These are phyloP conservation scores for Fraxinus excelsior DNA, from an alignment of 257 asterid species.

Conservation along the genomic window DNA sequence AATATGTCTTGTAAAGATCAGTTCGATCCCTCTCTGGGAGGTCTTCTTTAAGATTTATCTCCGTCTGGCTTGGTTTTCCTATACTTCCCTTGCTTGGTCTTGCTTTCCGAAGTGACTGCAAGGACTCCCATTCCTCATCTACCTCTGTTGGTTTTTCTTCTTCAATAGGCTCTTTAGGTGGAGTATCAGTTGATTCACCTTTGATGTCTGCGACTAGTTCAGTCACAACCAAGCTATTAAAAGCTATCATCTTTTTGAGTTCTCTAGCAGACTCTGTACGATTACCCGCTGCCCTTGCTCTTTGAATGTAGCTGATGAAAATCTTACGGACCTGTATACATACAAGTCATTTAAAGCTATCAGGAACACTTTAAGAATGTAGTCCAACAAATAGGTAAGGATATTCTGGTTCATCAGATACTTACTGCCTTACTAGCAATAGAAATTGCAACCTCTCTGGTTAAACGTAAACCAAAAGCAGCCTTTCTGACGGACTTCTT, in stretches of 20 bases:
- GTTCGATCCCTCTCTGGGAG: constrained; percentile 83
- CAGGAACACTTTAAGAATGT: not conserved
- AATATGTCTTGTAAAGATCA: constrained; percentile 87
- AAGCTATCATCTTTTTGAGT: constrained; percentile 80
- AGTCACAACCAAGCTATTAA: constrained; percentile 80
- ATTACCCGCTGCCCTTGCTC: constrained; percentile 78
- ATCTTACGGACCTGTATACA: constrained; percentile 75
- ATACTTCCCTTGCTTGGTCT: constrained; percentile 49
- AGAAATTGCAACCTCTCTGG: constrained; percentile 85
- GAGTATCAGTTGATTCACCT: constrained; percentile 67
- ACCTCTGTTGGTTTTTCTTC: constrained; percentile 42
- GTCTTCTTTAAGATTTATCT: constrained; percentile 85
- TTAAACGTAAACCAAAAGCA: constrained; percentile 90
- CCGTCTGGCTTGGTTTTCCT: constrained; percentile 64
- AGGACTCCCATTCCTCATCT: constrained; percentile 81
- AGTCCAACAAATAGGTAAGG: constrained; percentile 8
- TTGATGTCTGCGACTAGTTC: constrained; percentile 82
- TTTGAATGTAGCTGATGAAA: constrained; percentile 70
- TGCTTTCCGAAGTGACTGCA: constrained; percentile 75
- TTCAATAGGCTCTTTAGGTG: constrained; percentile 47
- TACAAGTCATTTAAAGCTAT: constrained; percentile 19
- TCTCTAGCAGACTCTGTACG: constrained; percentile 78
- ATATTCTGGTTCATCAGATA: constrained; percentile 23
- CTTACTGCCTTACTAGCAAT: constrained; percentile 94
- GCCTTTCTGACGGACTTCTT: constrained; percentile 82